Percentiles rank a stretch among this genome's conserved stretches.
These are phyloP conservation scores for Candida tibetensis DNA, from an alignment of 805 yeast species.

Conservation along the genomic window DNA sequence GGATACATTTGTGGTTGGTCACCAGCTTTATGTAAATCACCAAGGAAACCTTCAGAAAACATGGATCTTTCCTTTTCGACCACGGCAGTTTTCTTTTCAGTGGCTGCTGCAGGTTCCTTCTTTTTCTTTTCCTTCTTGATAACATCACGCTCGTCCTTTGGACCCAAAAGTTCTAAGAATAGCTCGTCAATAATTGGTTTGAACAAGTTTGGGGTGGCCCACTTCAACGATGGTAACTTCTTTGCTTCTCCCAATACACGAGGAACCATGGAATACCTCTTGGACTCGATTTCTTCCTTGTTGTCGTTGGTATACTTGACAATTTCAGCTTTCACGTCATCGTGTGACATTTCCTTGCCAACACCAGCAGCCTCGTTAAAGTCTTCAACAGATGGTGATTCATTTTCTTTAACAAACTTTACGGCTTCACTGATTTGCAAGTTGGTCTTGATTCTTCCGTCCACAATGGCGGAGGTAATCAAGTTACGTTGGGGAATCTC, in stretches of 20 bases:
- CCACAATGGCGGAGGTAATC: conserved; percentile 60
- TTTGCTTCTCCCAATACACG: conserved; percentile 73
- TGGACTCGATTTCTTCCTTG: conserved; percentile 57
- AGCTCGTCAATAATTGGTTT: conserved; percentile 84
- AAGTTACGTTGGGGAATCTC: conserved; percentile 47
- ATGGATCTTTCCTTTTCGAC: conserved; percentile 53
- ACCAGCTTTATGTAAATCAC: conserved; percentile 92
- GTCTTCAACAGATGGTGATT: conserved; percentile 43
- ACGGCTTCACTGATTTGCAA: conserved; percentile 80
- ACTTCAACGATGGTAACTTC: conserved; percentile 70
- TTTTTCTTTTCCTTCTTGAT: conserved; percentile 72
- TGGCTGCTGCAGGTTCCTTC: conserved; percentile 27
- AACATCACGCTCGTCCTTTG: conserved; percentile 92
- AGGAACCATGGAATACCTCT: conserved; percentile 80
- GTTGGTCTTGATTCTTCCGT: conserved; percentile 60
- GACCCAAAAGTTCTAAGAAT: conserved; percentile 74
- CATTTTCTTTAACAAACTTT: conserved; percentile 63
- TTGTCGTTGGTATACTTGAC: conserved; percentile 56
- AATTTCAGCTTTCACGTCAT: conserved; percentile 60
- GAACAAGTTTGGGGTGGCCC: conserved; percentile 88
- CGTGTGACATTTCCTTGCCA: conserved; percentile 69
- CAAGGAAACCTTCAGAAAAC: conserved; percentile 94
- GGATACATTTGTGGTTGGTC: conserved; percentile 90
- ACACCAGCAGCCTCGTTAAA: conserved; percentile 71
- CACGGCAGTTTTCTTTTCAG: conserved; percentile 16